Base-by-base conservation (phyloP, 371 early-diverging fungal genomes). In the Gilbertella persicaria region DNA sequence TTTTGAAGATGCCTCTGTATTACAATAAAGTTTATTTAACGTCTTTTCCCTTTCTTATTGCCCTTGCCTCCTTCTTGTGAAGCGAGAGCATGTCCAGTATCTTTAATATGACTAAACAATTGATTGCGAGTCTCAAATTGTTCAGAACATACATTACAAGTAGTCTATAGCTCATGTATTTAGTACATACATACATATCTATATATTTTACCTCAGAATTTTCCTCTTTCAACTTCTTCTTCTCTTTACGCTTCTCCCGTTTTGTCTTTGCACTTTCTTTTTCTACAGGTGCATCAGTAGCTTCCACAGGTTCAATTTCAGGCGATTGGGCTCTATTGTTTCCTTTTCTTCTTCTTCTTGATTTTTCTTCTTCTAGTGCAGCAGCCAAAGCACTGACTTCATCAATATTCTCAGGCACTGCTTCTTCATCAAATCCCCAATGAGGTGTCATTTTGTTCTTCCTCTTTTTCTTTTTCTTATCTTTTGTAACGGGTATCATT, bases 61-160 rank as follows among this genome's bases (percentile, higher is more conserved):
- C 29, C 35, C 53, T 48, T 53, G 7, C 16, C 13, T 20, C 50
- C 46, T 10, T 42, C 7, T 20, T 43, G 19, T 14, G 17, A 42
- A 0, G 86, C 85, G 12, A 78, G 55, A 0, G 92, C 91, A 66
- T 93, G 93, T 4, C 90, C 90, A 5, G 83, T 83, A 13, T 55
- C 69, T 45, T 86, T 83, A 45, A 92, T 84, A 58, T 93, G 93
- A 0, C 67, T 62, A 69, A 92, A 93, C 4, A 93, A 64, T 55
- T 84, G 81, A 54, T 85, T 90, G 44, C 88, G 75, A 9, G 86
- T 76, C 10, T 73, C 48, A 69, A 86, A 92, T 26, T 55, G 65
- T 7, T 64, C 72, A 0, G 58, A 52, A 63, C 93, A 93, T 0
- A 88, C 85, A 48, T 86, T 86, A 66, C 93, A 93, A 13, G 45